phyloP scores from a whole-genome alignment of 495 filamentous ascomycete genomes.

The Aspergillus campestris region DNA sequence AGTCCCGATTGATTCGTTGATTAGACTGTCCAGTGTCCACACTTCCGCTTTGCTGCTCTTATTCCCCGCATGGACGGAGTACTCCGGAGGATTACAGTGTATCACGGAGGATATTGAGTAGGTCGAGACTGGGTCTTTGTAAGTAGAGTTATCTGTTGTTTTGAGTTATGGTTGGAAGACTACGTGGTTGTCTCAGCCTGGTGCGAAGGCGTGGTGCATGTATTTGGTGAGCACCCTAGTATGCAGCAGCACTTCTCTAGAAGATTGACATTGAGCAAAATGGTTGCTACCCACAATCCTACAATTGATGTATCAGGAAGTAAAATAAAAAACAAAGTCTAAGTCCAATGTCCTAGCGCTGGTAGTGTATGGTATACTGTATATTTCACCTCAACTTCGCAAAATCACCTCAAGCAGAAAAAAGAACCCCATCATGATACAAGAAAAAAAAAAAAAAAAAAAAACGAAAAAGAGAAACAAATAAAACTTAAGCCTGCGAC shows the following conservation, averaged over 20 bases:
- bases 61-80: neutral
- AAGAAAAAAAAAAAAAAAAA: conserved; percentile 14
- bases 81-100: too few relatives aligned
- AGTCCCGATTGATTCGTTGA: conserved; percentile 18
- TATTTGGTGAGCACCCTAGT: too few relatives aligned
- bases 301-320: neutral
- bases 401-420: conserved; percentile 7
- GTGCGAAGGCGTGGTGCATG: too few relatives aligned
- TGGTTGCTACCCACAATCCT: too few relatives aligned
- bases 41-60: neutral
- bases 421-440: conserved; percentile 16
- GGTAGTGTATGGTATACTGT: conserved; percentile 28
- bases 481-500: conserved; percentile 32
- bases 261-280: too few relatives aligned
- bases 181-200: too few relatives aligned
- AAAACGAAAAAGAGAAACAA: conserved; percentile 2
- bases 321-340: neutral
- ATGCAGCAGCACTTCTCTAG: too few relatives aligned
- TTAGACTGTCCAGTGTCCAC: neutral
- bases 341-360: conserved; percentile 2
- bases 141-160: too few relatives aligned
- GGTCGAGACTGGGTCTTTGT: too few relatives aligned
- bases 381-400: conserved; percentile 5
- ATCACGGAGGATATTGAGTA: too few relatives aligned
- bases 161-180: too few relatives aligned